Base-by-base conservation (phyloP, 2,329 filamentous ascomycete species). In the Cladosporium sp. region DNA sequence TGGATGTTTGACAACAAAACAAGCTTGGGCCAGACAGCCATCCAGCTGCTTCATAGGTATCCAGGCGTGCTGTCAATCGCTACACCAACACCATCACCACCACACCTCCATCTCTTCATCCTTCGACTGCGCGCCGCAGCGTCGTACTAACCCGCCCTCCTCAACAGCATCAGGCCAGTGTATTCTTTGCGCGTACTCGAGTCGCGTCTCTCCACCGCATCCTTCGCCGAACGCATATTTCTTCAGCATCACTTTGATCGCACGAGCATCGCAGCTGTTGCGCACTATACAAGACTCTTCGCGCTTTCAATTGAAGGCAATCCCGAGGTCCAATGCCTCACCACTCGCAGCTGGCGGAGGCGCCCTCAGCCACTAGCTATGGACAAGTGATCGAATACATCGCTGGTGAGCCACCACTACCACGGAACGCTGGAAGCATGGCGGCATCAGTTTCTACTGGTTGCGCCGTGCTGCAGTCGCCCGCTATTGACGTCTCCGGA, bases 361-460 rank as follows among this genome's bases (percentile, higher is more conserved):
- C 74, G 67, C 69, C 74, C 66, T 71, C 73, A 66, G 59, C 47
- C 34, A 81, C 75, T 78, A 91, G 88, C 80, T 87, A 92, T 82
- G 93, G 92, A 69, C 92, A 96, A 82, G 88, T 97, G 74, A 93
- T 97, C 77, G 93, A 97, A 83, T 97, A 97, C 80, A 96, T 97
- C 74, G 91, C 93, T 83, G 92, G 93, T 96, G 85, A 75, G 87
- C 49, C 66, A 64, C 59, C 68, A 74, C 70, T 73, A 73, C 32
- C 51, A 64, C 36, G 61, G 61, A 47, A 64, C 24, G 3, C 32
- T 36, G 30, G 49, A 34, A 55, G 60, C 60, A 28, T 28, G 32
- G 28, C 51, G 32, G 57, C 24, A 41, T 34, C 12, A 34, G 21
- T 68, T 71, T 71, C 34, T 24, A 41, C 26, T 59, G 36, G 38